These are phyloP conservation scores for Paraglomus occultum DNA, from an alignment of 192 early-diverging fungal species.

Conservation along the genomic window DNA sequence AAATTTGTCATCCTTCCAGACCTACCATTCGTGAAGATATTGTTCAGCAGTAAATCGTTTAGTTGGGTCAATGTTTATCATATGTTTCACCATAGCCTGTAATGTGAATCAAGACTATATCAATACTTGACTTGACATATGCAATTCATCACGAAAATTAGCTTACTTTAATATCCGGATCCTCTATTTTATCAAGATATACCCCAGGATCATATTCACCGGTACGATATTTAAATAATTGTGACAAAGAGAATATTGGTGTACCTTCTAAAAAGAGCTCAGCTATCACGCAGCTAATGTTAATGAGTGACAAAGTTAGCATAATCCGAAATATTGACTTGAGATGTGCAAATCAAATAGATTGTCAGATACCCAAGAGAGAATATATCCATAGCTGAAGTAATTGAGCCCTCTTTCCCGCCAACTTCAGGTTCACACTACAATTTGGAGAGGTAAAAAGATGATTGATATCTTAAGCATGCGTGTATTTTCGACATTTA, in stretches of 20 bases:
- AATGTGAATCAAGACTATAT: not conserved
- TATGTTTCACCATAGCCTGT: slow-evolving; percentile 72
- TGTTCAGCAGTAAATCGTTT: slow-evolving; percentile 70
- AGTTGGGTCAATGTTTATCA: slow-evolving; percentile 84
- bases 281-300: slow-evolving; percentile 72
- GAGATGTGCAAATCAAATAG: not conserved
- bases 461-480: slow-evolving; percentile 32
- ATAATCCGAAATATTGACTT: not conserved
- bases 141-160: not conserved
- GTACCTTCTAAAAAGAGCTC: slow-evolving; percentile 94
- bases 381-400: slow-evolving; percentile 93
- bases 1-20: not conserved
- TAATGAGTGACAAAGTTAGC: not conserved
- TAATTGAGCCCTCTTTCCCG: slow-evolving; percentile 48
- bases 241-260: slow-evolving; percentile 87
- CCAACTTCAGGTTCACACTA: slow-evolving; percentile 37
- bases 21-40: slow-evolving; percentile 75
- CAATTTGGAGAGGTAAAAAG: slow-evolving; percentile 20
- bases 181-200: slow-evolving; percentile 80
- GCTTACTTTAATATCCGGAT: slow-evolving; percentile 67
- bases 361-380: slow-evolving; percentile 68
- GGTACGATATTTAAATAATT: slow-evolving; percentile 84
- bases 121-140: not conserved
- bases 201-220: slow-evolving; percentile 70
- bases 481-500: slow-evolving; percentile 19